A percentile compares a stretch with the other conserved stretches of the same genome.
These are phyloP conservation scores for Lathyrus sativus DNA, from an alignment of 306 rosid genomes.

Conservation along the genomic window DNA sequence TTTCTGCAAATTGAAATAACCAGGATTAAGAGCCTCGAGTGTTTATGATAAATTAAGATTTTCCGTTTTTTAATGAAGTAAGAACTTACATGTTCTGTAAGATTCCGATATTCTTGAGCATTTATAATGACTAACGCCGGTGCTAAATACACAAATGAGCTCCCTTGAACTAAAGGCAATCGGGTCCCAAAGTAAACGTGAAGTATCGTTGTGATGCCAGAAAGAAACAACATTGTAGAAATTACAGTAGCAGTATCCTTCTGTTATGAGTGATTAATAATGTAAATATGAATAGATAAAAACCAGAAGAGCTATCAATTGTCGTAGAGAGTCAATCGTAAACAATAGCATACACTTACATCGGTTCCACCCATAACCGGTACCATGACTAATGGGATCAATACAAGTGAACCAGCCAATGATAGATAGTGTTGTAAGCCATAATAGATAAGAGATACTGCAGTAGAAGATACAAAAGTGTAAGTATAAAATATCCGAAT, in stretches of 20 bases:
- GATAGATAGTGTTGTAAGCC: slow-evolving; percentile 92
- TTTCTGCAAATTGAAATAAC: slow-evolving; percentile 58
- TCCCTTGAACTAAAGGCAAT: slow-evolving; percentile 95
- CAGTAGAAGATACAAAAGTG: slow-evolving; percentile 41
- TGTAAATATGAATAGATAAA: slow-evolving; percentile 25
- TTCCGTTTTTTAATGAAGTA: slow-evolving; percentile 35
- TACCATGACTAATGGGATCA: slow-evolving; percentile 84
- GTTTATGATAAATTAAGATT: slow-evolving; percentile 12
- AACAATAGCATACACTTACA: slow-evolving; percentile 57
- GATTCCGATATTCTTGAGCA: slow-evolving; percentile 83
- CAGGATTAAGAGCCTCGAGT: slow-evolving; percentile 17
- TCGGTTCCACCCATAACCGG: slow-evolving; percentile 96
- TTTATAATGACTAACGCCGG: slow-evolving; percentile 81
- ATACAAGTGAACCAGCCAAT: slow-evolving; percentile 84
- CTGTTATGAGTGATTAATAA: slow-evolving; percentile 48
- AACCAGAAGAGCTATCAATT: slow-evolving; percentile 27
- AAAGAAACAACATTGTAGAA: slow-evolving; percentile 85
- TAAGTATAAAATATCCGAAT: not conserved
- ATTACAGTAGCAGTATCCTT: slow-evolving; percentile 85
- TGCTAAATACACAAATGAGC: slow-evolving; percentile 90
- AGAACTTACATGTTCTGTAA: slow-evolving; percentile 84
- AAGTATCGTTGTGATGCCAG: slow-evolving; percentile 82
- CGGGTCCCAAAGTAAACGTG: slow-evolving; percentile 88
- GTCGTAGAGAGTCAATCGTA: slow-evolving; percentile 22
- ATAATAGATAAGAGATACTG: slow-evolving; percentile 75